Conservation (phyloP, 768 basidiomycete genomes). For the Leccinum imitatum region DNA sequence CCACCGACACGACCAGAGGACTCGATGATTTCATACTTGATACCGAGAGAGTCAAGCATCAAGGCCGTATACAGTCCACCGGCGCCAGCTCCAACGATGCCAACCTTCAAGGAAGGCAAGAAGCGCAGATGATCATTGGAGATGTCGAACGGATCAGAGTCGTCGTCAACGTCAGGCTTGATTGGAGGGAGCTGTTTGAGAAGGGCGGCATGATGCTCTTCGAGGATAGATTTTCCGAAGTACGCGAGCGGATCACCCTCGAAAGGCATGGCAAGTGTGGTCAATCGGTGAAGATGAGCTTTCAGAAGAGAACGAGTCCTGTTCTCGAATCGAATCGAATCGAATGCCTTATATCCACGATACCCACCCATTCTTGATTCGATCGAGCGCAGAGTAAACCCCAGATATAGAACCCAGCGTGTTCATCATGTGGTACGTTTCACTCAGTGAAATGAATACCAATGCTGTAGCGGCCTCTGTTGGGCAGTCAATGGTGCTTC, state of each 20-base stretch:
- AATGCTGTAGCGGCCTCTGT: too few relatives aligned
- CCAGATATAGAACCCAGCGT: background rate
- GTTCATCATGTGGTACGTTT: background rate
- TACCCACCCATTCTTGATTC: background rate
- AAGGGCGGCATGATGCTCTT: slow-evolving; percentile 13
- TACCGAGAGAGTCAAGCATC: slow-evolving; percentile 42
- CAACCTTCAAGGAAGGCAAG: slow-evolving; percentile 11
- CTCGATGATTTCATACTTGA: slow-evolving; percentile 49
- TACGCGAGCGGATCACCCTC: slow-evolving; percentile 18
- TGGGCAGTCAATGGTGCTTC: too few relatives aligned
- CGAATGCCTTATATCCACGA: background rate
- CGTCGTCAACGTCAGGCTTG: background rate
- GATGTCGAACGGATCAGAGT: background rate
- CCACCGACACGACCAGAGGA: slow-evolving; percentile 42
- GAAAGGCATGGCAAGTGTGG: slow-evolving; percentile 10
- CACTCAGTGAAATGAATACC: too few relatives aligned
- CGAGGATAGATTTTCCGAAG: slow-evolving; percentile 13
- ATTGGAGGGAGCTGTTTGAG: slow-evolving; percentile 3
- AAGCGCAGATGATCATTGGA: background rate
- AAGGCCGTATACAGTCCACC: slow-evolving; percentile 44
- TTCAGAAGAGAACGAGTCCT: background rate
- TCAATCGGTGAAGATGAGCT: background rate
- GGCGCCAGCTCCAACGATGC: slow-evolving; percentile 21
- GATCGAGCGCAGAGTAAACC: background rate
- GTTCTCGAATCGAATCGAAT: background rate